Base-by-base conservation (phyloP, 2,329 filamentous ascomycete genomes). In the Aspergillus quadricinctus region DNA sequence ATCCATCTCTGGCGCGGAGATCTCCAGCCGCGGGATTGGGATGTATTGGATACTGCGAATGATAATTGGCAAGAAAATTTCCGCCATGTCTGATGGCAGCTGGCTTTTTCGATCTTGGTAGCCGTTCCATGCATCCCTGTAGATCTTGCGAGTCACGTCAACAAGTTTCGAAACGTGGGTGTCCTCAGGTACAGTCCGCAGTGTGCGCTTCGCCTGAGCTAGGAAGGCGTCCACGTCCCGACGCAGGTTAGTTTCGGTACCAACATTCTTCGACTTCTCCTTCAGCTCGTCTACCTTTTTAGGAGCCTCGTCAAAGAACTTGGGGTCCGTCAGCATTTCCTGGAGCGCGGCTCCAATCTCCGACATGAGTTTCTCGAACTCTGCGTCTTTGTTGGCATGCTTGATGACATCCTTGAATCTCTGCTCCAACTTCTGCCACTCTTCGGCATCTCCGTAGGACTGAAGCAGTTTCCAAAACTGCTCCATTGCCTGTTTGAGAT, bases 21-120 rank as follows among this genome's bases (percentile, higher is more conserved):
- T 80, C 72, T 97, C 93, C n/a, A 97, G 75, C 4, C 93, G 87
- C 0, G 92, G 92, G 52, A 97, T 94, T 0, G 93, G 93, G 3
- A 97, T 78, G 73, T 91, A 92, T 70, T 97, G 92, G 31, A 97
- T 81, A 2, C 85, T 84, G 62, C 90, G 82, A 56, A 97, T 83
- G 3, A 92, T 67, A 11, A 91, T 77, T 0, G 93, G 93, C 4
- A 94, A 79, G 69, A 97, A 92, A 11, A 93, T 85, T 57, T 93
- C 88, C 63, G 91, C 81, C 3, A 85, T 78, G 69, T 97, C 93
- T 2, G 85, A 80, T 3, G 94, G 75, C 1, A 97, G 79, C 28
- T 91, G 88, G 0, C 80, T 77, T 67, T 92, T 93, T 21, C 84
- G 80, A 52, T 84, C 81, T 3, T 82, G 74, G 57, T 88, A 81